Conservation (phyloP, 108 stramenopile species). For the Conticribra guillardii region DNA sequence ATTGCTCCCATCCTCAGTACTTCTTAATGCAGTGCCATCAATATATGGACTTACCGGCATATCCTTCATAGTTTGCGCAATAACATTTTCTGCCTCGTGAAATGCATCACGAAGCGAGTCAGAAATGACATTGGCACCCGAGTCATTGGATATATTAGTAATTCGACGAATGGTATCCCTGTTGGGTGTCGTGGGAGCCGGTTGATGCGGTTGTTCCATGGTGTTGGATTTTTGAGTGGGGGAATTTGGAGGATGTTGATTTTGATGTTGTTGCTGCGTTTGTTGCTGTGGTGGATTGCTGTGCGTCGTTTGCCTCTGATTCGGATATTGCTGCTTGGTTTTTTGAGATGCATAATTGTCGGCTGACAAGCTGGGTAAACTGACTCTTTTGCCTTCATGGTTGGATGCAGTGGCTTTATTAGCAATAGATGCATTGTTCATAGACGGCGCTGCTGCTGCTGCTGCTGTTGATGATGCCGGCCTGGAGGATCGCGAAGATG, state of each 20-base stretch:
- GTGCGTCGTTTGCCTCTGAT: background rate
- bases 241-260: background rate
- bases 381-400: background rate
- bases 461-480: background rate
- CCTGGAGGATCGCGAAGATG: too few species aligned
- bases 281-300: constrained; percentile 19
- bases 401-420: background rate
- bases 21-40: background rate
- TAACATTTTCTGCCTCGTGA: background rate
- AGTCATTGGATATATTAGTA: background rate
- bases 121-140: background rate
- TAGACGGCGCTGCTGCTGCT: background rate
- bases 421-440: background rate
- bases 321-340: constrained; percentile 3
- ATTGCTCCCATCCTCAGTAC: background rate
- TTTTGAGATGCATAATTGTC: background rate
- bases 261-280: constrained; percentile 12
- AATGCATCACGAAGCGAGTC: background rate
- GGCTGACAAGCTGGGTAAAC: background rate
- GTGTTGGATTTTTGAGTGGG: background rate
- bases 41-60: background rate
- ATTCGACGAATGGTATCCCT: background rate
- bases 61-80: background rate
- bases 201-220: background rate
- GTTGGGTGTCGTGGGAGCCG: background rate